phyloP scores from a whole-genome alignment of 2,329 filamentous ascomycete species.

The Niveomyces coronatus region DNA sequence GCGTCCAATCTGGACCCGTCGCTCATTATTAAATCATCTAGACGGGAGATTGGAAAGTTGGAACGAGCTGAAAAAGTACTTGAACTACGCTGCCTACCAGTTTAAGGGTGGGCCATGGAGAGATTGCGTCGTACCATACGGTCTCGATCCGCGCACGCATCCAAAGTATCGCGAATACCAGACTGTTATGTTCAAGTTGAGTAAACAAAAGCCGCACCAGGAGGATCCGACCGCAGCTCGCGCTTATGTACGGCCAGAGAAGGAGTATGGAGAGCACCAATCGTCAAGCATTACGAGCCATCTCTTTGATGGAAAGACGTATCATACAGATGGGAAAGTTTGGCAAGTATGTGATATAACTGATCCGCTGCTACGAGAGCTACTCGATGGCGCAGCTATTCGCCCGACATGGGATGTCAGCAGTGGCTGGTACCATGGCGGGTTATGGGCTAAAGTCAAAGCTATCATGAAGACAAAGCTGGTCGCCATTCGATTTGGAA shows the following conservation, averaged over 20 bases:
- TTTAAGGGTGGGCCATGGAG: constrained; percentile 90
- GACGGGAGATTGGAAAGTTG: constrained; percentile 38
- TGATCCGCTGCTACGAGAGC: constrained; percentile 58
- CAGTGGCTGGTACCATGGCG: constrained; percentile 79
- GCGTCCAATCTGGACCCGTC: constrained; percentile 78
- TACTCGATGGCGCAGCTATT: constrained; percentile 55
- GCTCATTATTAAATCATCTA: constrained; percentile 68
- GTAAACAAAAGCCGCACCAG: constrained; percentile 37
- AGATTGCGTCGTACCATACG: constrained; percentile 76
- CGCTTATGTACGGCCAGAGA: constrained; percentile 17
- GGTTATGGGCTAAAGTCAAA: constrained; percentile 73
- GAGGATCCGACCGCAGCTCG: constrained; percentile 25
- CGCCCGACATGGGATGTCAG: constrained; percentile 48
- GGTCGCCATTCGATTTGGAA: constrained; percentile 49
- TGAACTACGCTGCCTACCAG: constrained; percentile 81
- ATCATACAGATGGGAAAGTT: constrained; percentile 72
- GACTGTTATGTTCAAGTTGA: constrained; percentile 75
- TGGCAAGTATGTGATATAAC: constrained; percentile 93
- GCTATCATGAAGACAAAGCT: constrained; percentile 85
- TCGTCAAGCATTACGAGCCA: constrained; percentile 41
- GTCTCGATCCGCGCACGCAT: constrained; percentile 72
- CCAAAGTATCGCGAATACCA: constrained; percentile 75
- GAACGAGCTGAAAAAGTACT: constrained; percentile 58
- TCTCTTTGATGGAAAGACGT: constrained; percentile 69
- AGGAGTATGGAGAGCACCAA: constrained; percentile 27